Percentiles rank a stretch among this genome's conserved stretches.
Evolutionary conservation across 352 stramenopile species (phyloP).

Genomic region (Phytophthora cajani): DNA sequence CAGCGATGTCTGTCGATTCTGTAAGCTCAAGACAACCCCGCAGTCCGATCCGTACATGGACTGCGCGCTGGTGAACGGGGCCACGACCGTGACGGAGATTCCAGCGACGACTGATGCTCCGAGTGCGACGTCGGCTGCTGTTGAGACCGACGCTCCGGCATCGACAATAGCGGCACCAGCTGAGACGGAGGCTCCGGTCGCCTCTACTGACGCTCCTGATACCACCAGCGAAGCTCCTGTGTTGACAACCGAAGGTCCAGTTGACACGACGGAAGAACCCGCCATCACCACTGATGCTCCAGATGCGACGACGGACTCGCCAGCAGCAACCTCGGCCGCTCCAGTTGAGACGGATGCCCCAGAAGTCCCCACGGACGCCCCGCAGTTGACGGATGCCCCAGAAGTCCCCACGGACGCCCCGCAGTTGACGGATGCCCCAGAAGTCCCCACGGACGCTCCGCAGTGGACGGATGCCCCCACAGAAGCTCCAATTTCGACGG

Average conservation of each 20-base stretch:
- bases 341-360: not conserved
- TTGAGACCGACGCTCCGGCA: not conserved
- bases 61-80: constrained; percentile 22
- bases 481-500: not conserved
- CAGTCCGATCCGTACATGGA: constrained; percentile 33
- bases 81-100: not conserved
- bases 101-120: constrained; percentile 7
- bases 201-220: not conserved
- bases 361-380: not conserved
- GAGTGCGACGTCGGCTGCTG: not conserved
- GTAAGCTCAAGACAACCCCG: constrained; percentile 32
- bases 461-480: not conserved
- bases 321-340: not conserved
- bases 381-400: not conserved
- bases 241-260: not conserved
- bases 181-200: not conserved
- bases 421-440: not conserved
- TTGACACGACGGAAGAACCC: not conserved
- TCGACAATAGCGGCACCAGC: not conserved
- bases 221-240: not conserved
- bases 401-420: not conserved
- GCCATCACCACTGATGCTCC: constrained; percentile 1
- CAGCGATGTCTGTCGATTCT: constrained; percentile 42
- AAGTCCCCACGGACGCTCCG: not conserved
- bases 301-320: not conserved